Base-by-base conservation (phyloP, 2,329 filamentous ascomycete species). In the Colletotrichum gigasporum region DNA sequence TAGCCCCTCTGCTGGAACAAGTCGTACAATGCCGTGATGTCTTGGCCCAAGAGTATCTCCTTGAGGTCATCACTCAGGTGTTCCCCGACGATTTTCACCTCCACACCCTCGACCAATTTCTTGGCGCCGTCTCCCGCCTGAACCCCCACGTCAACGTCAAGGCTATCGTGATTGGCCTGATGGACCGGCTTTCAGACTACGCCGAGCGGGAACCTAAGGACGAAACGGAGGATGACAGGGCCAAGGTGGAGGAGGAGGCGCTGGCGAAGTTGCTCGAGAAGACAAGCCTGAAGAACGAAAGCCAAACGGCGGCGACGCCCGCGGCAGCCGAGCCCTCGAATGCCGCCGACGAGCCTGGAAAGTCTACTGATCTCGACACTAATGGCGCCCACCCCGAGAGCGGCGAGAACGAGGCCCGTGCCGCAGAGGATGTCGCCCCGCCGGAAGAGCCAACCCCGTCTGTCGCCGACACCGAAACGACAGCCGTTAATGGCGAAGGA, bases 71-170 rank as follows among this genome's bases (percentile, higher is more conserved):
- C 69, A 99, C 95, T 5, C 96, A 99, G 78, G 96, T 98, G 54
- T 99, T 99, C 82, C 96, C 96, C 1, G 96, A 99, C 79, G 96
- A 99, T 75, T 99, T 95, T 76, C 96, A 99, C 78, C 87, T 99
- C 20, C 94, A 99, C 75, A 99, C 96, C 0, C 87, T 99, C 30
- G 96, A 98, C 74, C 91, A 97, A 75, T 93, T 99, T 76, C 88
- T 99, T 32, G 96, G 91, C 8, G 96, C 96, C 6, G 97, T 97
- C 32, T 93, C 95, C 12, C 87, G 95, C 62, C 84, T 99, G 35
- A 97, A 99, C 72, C 96, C 95, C 0, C 93, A 98, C 73, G 96
- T 99, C 72, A 97, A 99, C 70, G 90, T 99, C 79, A 99, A 99
- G 81, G 92, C 92, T 47, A 99, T 99, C 62, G 95, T 99, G 9